These are phyloP conservation scores for Sporothrix inflata DNA, from an alignment of 2,329 filamentous ascomycete genomes.

Conservation along the genomic window DNA sequence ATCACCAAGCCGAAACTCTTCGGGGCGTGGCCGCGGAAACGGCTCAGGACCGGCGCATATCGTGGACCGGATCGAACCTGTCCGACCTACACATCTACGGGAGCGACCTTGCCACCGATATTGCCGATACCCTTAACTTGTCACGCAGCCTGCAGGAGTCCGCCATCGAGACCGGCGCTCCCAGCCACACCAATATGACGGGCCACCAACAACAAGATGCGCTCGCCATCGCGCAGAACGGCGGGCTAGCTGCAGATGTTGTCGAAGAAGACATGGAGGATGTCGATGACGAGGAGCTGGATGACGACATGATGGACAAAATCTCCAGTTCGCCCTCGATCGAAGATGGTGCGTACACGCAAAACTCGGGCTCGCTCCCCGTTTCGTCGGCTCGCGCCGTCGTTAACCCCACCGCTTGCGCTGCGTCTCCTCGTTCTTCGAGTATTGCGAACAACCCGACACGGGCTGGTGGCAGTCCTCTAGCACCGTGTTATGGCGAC, in stretches of 20 bases:
- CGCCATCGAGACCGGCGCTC: conserved; percentile 15
- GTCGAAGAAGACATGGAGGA: conserved; percentile 68
- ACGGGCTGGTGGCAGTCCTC: conserved; percentile 23
- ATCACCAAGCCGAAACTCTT: conserved; percentile 84
- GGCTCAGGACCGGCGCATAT: conserved; percentile 70
- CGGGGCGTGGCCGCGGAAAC: conserved; percentile 78
- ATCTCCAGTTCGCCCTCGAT: conserved; percentile 99
- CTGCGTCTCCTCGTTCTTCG: not conserved
- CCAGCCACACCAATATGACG: conserved; percentile 37
- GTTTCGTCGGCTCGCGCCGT: conserved; percentile 29
- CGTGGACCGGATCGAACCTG: conserved; percentile 50
- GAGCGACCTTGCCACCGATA: conserved; percentile 50
- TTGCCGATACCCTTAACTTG: conserved; percentile 45
- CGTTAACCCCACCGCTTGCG: not conserved
- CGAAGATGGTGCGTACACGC: conserved; percentile 88
- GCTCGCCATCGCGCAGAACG: conserved; percentile 65
- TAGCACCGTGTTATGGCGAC: not conserved
- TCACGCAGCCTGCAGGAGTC: conserved; percentile 30
- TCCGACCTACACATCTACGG: conserved; percentile 51
- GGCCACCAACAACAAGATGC: conserved; percentile 56
- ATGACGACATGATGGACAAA: conserved; percentile 94
- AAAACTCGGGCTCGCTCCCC: conserved; percentile 36
- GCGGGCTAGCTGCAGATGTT: conserved; percentile 52
- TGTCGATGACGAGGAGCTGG: conserved; percentile 67
- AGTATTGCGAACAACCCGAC: not conserved